Conservation (phyloP, 306 rosid genomes). For the Cucumis melo region DNA sequence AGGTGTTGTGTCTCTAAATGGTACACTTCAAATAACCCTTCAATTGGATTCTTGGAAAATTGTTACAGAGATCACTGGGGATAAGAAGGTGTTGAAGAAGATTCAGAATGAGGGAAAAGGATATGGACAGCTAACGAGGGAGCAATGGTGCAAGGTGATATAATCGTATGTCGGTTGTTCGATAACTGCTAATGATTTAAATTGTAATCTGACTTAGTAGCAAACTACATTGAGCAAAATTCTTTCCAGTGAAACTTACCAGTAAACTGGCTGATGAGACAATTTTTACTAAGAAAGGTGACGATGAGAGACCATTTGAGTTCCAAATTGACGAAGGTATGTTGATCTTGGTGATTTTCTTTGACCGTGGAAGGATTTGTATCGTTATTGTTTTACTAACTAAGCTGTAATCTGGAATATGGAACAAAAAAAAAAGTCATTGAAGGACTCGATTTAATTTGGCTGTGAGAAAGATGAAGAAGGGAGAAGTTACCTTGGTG, state of each 20-base stretch:
- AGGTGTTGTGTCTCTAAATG: too few relatives aligned
- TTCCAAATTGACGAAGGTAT: conserved; percentile 84
- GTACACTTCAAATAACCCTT: conserved; percentile 45
- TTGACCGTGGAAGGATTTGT: too few relatives aligned
- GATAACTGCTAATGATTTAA: not conserved
- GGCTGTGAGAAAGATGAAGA: conserved; percentile 76
- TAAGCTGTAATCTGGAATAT: not conserved
- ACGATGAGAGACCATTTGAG: conserved; percentile 39
- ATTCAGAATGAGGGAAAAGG: conserved; percentile 71
- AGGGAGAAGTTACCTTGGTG: conserved; percentile 54
- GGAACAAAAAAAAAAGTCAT: conserved; percentile 61
- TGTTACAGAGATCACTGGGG: conserved; percentile 57
- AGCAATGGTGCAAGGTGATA: conserved; percentile 32
- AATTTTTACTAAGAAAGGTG: conserved; percentile 41
- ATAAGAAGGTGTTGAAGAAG: conserved; percentile 64
- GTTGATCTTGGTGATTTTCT: too few relatives aligned
- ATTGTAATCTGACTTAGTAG: not conserved
- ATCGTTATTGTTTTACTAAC: not conserved
- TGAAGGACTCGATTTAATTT: conserved; percentile 82
- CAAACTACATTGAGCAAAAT: not conserved
- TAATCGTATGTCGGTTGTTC: not conserved
- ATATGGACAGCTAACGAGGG: conserved; percentile 79
- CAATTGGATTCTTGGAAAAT: conserved; percentile 78
- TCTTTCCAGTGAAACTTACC: conserved; percentile 42
- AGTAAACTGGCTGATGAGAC: conserved; percentile 73